A percentile compares a stretch with the other conserved stretches of the same genome.
Evolutionary conservation across 352 stramenopile genomes (phyloP).

Genomic region (Thraustotheca clavata): DNA sequence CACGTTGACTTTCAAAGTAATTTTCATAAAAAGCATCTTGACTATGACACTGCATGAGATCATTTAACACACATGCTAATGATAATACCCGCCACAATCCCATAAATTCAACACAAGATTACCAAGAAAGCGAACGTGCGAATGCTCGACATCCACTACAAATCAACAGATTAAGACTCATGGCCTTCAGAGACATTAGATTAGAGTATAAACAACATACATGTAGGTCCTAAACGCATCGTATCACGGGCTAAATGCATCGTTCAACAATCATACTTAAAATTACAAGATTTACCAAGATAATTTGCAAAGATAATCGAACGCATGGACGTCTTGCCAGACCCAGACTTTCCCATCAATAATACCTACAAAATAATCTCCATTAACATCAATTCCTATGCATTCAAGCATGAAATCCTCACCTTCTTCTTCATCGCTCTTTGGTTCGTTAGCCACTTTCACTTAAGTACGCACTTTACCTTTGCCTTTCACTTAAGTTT

Average conservation of each 20-base stretch:
- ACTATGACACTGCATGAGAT: constrained; percentile 30
- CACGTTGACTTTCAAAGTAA: constrained; percentile 98
- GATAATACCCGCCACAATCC: constrained; percentile 94
- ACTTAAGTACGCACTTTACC: not conserved
- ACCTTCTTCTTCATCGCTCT: constrained; percentile 58
- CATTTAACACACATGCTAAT: not conserved
- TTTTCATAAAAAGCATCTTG: constrained; percentile 99
- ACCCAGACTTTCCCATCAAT: constrained; percentile 93
- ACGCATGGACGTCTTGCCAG: constrained; percentile 99
- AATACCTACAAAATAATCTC: constrained; percentile 60
- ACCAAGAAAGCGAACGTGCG: constrained; percentile 93
- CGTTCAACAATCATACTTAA: not conserved
- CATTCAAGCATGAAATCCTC: not conserved
- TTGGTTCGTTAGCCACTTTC: not conserved
- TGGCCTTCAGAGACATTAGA: not conserved
- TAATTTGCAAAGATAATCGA: constrained; percentile 99
- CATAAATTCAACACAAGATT: constrained; percentile 99
- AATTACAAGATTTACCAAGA: constrained; percentile 48
- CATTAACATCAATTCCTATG: not conserved
- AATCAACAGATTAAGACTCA: constrained; percentile 26
- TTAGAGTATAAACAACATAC: constrained; percentile 33
- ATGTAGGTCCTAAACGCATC: constrained; percentile 93
- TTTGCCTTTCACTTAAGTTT: not conserved
- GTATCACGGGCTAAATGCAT: constrained; percentile 87
- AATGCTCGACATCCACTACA: constrained; percentile 84